Evolutionary conservation across 2,329 filamentous ascomycete species (phyloP).

Genomic region (Colletotrichum noveboracense): DNA sequence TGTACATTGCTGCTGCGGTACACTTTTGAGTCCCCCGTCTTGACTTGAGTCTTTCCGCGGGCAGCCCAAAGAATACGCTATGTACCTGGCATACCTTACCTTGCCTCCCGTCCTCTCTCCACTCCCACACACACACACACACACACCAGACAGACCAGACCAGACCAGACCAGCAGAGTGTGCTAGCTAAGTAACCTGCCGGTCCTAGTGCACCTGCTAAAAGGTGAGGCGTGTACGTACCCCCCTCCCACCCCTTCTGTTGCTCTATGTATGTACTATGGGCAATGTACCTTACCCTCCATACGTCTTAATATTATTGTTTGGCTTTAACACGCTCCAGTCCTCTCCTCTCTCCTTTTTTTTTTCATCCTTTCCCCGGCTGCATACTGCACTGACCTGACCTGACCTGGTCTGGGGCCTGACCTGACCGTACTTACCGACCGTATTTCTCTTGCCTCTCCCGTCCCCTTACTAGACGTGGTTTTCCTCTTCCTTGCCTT

Average conservation of each 20-base stretch:
- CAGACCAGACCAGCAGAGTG: background rate
- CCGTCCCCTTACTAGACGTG: conserved; percentile 13
- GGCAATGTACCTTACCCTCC: conserved; percentile 11
- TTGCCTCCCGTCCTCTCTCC: background rate
- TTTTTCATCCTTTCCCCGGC: conserved; percentile 18
- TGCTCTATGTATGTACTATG: background rate
- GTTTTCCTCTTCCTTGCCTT: conserved; percentile 3
- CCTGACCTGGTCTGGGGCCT: conserved; percentile 15
- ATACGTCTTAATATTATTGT: conserved; percentile 21
- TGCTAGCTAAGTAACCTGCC: background rate
- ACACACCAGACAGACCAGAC: background rate
- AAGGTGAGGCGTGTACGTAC: background rate
- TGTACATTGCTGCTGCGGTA: background rate
- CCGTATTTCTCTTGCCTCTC: conserved; percentile 22
- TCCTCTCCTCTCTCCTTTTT: conserved; percentile 1
- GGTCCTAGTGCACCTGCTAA: background rate
- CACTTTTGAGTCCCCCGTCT: background rate
- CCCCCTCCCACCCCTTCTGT: background rate
- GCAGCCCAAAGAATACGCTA: background rate
- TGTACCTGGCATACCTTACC: background rate
- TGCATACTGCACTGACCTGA: conserved; percentile 20
- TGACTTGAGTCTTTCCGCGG: background rate
- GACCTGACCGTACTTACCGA: conserved; percentile 17
- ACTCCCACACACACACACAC: background rate
- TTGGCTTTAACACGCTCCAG: conserved; percentile 22